Evolutionary conservation across 2,329 filamentous ascomycete genomes (phyloP).

Genomic region (Sclerotinia minor): DNA sequence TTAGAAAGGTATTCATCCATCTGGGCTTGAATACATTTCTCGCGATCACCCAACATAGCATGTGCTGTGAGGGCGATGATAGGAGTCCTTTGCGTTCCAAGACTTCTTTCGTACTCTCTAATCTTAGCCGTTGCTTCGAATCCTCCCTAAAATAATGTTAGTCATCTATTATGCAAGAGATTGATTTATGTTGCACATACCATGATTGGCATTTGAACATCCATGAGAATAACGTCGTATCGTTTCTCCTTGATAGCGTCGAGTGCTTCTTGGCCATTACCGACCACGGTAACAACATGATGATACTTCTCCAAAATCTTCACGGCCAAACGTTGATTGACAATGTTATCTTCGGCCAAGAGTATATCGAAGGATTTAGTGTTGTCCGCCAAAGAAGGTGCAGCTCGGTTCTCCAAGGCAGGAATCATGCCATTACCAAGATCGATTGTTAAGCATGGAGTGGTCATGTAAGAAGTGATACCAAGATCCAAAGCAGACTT

Average conservation of each 20-base stretch:
- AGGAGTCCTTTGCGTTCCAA: conserved; percentile 78
- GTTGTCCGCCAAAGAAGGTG: conserved; percentile 87
- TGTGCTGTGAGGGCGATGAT: conserved; percentile 97
- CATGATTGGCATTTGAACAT: conserved; percentile 99
- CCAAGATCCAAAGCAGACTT: conserved; percentile 93
- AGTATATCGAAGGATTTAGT: conserved; percentile 95
- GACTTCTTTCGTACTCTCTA: conserved; percentile 84
- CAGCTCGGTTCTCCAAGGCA: conserved; percentile 88
- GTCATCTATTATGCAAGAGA: conserved; percentile 24
- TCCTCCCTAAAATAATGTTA: conserved; percentile 66
- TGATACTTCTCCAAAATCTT: conserved; percentile 98
- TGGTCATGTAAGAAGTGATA: conserved; percentile 99
- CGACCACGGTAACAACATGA: conserved; percentile 86
- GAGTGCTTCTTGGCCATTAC: conserved; percentile 90
- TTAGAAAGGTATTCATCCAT: conserved; percentile 99
- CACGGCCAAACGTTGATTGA: conserved; percentile 93
- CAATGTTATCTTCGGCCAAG: conserved; percentile 93
- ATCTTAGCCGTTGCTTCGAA: conserved; percentile 98
- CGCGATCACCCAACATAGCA: conserved; percentile 96
- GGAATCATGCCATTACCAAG: conserved; percentile 95
- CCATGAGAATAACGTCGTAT: conserved; percentile 98
- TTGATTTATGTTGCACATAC: conserved; percentile 49
- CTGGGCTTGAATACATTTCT: conserved; percentile 97
- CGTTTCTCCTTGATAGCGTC: conserved; percentile 88
- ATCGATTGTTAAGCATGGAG: conserved; percentile 90